A percentile compares a stretch with the other conserved stretches of the same genome.
phyloP scores from a whole-genome alignment of 306 rosid genomes.

The Begonia peltatifolia region DNA sequence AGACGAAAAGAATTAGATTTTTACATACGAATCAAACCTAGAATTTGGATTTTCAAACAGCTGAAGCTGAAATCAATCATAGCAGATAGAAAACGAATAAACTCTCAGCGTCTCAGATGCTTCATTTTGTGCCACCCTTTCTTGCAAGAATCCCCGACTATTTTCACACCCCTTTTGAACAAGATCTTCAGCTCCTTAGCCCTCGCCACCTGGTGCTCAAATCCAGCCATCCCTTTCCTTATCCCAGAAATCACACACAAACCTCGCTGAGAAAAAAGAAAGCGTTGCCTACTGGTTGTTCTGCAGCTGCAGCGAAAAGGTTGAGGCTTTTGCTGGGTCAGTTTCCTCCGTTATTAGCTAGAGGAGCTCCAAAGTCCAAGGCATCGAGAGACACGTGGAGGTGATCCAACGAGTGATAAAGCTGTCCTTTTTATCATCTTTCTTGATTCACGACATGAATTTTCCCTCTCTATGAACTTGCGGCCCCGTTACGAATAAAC shows the following conservation, averaged over 20 bases:
- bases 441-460: too few species aligned
- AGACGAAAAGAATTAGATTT: background rate
- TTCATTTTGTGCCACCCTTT: conserved; percentile 66
- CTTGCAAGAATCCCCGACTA: conserved; percentile 63
- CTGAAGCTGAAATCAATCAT: background rate
- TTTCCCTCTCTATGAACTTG: too few species aligned
- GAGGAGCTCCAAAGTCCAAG: conserved; percentile 19
- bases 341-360: background rate
- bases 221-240: conserved; percentile 30
- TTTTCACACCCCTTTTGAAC: conserved; percentile 42
- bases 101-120: conserved; percentile 30
- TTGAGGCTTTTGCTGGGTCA: background rate
- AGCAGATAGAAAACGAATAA: background rate
- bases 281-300: too few species aligned
- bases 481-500: too few species aligned
- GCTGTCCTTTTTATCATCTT: too few species aligned
- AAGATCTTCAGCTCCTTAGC: conserved; percentile 37
- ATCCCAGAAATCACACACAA: too few species aligned
- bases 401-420: background rate
- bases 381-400: conserved; percentile 22
- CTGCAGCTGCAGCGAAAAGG: background rate
- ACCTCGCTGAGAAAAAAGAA: too few species aligned
- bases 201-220: conserved; percentile 39
- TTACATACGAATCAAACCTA: conserved; percentile 13
- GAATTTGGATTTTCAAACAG: background rate